Conservation (phyloP, 129 eudicot genomes). For the Flaveria linearis region DNA sequence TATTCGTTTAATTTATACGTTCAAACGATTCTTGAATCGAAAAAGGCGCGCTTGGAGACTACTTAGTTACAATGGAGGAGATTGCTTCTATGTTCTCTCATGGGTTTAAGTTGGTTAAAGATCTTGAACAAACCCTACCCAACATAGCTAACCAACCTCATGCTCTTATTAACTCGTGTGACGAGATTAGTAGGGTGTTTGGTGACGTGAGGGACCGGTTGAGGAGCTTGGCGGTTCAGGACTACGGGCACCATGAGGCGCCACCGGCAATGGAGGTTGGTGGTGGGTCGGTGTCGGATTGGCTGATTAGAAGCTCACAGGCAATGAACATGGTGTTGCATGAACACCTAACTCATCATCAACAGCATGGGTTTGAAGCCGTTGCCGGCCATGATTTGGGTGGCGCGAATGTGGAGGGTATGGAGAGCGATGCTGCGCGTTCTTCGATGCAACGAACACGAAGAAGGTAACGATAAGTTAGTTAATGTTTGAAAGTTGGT, state of each 20-base stretch:
- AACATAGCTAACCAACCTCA: slow-evolving; percentile 52
- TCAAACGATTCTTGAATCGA: not conserved
- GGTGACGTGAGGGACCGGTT: slow-evolving; percentile 46
- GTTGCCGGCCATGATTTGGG: slow-evolving; percentile 29
- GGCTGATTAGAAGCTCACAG: slow-evolving; percentile 38
- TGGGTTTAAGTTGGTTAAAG: slow-evolving; percentile 62
- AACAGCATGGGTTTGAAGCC: slow-evolving; percentile 29
- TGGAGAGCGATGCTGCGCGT: slow-evolving; percentile 25
- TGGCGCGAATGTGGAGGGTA: slow-evolving; percentile 34
- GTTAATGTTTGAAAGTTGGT: not conserved
- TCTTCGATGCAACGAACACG: slow-evolving; percentile 48
- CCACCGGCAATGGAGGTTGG: slow-evolving; percentile 33
- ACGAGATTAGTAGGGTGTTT: slow-evolving; percentile 57
- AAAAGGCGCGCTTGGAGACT: not conserved
- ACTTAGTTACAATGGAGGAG: slow-evolving; percentile 45
- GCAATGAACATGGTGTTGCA: slow-evolving; percentile 42
- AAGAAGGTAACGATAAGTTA: slow-evolving; percentile 53
- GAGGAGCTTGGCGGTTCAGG: slow-evolving; percentile 32
- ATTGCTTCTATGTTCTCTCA: slow-evolving; percentile 40
- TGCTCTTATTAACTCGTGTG: slow-evolving; percentile 45
- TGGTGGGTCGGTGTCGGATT: slow-evolving; percentile 44
- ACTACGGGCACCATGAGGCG: slow-evolving; percentile 29
- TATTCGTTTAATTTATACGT: not conserved
- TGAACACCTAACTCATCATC: slow-evolving; percentile 28
- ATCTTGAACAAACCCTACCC: slow-evolving; percentile 57